These are phyloP conservation scores for Metarhizium humberi DNA, from an alignment of 2,329 filamentous ascomycete species.

Conservation along the genomic window DNA sequence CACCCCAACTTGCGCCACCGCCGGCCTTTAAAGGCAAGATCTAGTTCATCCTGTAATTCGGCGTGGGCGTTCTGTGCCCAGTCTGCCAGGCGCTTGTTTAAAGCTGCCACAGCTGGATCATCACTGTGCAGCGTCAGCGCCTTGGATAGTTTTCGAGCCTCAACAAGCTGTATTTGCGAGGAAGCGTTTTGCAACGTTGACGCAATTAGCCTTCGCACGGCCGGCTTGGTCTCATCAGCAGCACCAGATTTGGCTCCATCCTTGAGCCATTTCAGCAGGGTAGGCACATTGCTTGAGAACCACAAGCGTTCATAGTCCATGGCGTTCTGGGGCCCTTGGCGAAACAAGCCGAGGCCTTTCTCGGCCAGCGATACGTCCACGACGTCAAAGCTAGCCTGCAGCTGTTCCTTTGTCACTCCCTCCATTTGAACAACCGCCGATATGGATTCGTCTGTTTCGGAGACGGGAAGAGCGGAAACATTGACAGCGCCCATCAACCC, in stretches of 20 bases:
- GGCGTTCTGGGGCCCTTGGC: slow-evolving; percentile 60
- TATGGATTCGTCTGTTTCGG: slow-evolving; percentile 31
- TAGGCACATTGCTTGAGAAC: slow-evolving; percentile 61
- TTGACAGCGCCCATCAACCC: slow-evolving; percentile 60
- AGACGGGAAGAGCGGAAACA: slow-evolving; percentile 32
- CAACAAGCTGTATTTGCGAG: slow-evolving; percentile 39
- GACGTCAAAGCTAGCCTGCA: slow-evolving; percentile 36
- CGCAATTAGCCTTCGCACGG: slow-evolving; percentile 55
- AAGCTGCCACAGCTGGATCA: slow-evolving; percentile 24
- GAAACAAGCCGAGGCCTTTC: slow-evolving; percentile 56
- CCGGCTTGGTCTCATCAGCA: slow-evolving; percentile 46
- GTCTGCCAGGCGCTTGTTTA: slow-evolving; percentile 51
- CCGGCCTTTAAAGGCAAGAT: slow-evolving; percentile 64
- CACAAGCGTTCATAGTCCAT: slow-evolving; percentile 65
- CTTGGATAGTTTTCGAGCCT: slow-evolving; percentile 28
- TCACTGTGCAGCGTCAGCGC: slow-evolving; percentile 20
- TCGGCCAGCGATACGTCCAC: slow-evolving; percentile 57
- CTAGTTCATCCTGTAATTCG: slow-evolving; percentile 73
- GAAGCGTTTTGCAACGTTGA: slow-evolving; percentile 53
- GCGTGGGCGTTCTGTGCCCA: slow-evolving; percentile 78
- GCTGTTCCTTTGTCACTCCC: slow-evolving; percentile 28
- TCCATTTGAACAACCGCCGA: slow-evolving; percentile 50
- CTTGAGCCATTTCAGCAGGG: slow-evolving; percentile 57
- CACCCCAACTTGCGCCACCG: slow-evolving; percentile 76
- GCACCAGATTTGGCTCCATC: slow-evolving; percentile 30